Percentiles rank a stretch among this genome's conserved stretches.
Conservation (phyloP, 352 stramenopile genomes). For the Globisporangium nodosum region DNA sequence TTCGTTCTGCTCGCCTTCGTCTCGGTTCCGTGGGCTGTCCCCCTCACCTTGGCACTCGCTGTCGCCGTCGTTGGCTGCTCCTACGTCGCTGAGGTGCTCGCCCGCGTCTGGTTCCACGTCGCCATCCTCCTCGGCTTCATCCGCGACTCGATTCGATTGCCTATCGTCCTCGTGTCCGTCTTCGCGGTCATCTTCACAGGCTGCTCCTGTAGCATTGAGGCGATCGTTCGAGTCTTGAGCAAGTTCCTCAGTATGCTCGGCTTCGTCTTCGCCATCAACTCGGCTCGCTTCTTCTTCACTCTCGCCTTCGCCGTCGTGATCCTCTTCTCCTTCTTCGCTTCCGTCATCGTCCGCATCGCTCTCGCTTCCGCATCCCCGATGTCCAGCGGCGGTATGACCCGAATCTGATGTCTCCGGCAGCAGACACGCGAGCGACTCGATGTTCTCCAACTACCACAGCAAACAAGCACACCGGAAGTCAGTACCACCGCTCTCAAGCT, state of each 20-base stretch:
- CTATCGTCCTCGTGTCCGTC: neutral
- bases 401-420: constrained; percentile 13
- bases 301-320: constrained; percentile 2
- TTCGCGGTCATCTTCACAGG: neutral
- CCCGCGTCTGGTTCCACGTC: neutral
- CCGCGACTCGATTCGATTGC: neutral
- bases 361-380: neutral
- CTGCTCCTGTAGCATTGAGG: neutral
- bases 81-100: neutral
- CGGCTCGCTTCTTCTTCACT: constrained; percentile 1
- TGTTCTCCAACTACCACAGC: constrained; percentile 32
- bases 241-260: neutral
- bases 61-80: neutral
- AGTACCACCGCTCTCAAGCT: neutral
- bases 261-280: constrained; percentile 3
- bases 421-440: constrained; percentile 42
- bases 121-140: neutral
- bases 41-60: neutral
- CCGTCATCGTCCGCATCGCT: constrained; percentile 4
- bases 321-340: constrained; percentile 1
- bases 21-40: neutral
- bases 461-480: neutral
- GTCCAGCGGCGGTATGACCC: neutral
- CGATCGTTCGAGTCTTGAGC: neutral
- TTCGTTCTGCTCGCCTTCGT: neutral